Conservation (phyloP, 176 grass and related monocot genomes). For the Miscanthus lutarioriparius region DNA sequence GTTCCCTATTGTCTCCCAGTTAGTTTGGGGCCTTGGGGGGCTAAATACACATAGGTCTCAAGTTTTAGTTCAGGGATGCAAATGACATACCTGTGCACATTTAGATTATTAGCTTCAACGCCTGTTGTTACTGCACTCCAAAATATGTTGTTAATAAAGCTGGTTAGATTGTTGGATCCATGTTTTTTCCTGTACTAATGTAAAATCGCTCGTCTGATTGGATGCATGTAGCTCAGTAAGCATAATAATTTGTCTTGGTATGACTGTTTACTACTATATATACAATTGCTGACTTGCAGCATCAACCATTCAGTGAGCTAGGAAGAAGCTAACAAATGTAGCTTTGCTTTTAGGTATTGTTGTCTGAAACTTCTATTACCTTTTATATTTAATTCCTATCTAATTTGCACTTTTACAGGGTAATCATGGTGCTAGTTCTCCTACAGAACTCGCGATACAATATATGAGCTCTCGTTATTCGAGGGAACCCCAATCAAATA, state of each 20-base stretch:
- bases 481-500: constrained; percentile 36
- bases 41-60: not conserved
- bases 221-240: not conserved
- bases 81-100: not conserved
- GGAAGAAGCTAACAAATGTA: constrained; percentile 16
- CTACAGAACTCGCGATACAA: constrained; percentile 64
- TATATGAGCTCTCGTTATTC: constrained; percentile 59
- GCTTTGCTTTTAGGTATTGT: not conserved
- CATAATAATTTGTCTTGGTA: not conserved
- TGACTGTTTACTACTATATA: not conserved
- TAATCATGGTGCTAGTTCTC: constrained; percentile 22
- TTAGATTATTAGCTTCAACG: not conserved
- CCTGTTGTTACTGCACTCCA: not conserved
- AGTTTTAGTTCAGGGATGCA: not conserved
- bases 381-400: constrained; percentile 16
- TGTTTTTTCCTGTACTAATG: not conserved
- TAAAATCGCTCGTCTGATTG: not conserved
- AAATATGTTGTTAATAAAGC: not conserved
- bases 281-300: not conserved
- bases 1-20: not conserved
- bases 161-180: not conserved
- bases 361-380: not conserved
- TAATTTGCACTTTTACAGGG: constrained; percentile 39
- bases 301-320: constrained; percentile 15
- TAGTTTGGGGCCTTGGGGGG: not conserved